These are phyloP conservation scores for Trichoderma sp. DNA, from an alignment of 2,329 filamentous ascomycete genomes.

Conservation along the genomic window DNA sequence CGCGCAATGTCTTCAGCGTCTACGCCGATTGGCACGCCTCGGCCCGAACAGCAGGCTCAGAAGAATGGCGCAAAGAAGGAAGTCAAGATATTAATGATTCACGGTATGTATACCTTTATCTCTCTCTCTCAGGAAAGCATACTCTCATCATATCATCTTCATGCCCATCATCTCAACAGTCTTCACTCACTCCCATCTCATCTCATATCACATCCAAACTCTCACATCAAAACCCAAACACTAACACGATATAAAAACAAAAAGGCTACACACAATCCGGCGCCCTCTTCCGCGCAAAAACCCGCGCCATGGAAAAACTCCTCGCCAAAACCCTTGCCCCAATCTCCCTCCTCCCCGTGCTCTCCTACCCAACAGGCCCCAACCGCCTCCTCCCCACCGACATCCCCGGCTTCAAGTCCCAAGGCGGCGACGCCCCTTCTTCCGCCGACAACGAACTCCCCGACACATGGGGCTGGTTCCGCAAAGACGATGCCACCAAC, in stretches of 20 bases:
- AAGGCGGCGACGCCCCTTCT: slow-evolving; percentile 8
- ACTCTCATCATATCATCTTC: background rate
- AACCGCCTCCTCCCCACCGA: slow-evolving; percentile 61
- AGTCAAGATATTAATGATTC: slow-evolving; percentile 73
- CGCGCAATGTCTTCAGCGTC: slow-evolving; percentile 31
- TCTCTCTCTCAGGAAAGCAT: background rate
- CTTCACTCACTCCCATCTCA: background rate
- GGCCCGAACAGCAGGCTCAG: slow-evolving; percentile 31
- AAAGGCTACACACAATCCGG: slow-evolving; percentile 88
- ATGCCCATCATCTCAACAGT: background rate
- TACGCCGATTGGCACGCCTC: slow-evolving; percentile 23
- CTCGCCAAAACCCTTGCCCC: slow-evolving; percentile 70
- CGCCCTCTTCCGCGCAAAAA: slow-evolving; percentile 80
- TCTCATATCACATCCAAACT: background rate
- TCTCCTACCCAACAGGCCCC: slow-evolving; percentile 70
- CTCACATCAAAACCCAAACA: background rate
- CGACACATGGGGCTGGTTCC: slow-evolving; percentile 81
- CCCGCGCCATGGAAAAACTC: slow-evolving; percentile 79
- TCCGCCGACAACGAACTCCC: slow-evolving; percentile 41
- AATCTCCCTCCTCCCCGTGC: slow-evolving; percentile 50
- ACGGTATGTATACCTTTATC: slow-evolving; percentile 49
- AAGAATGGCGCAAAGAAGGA: slow-evolving; percentile 44
- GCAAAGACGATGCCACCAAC: slow-evolving; percentile 62
- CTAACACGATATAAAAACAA: background rate
- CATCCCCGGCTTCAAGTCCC: slow-evolving; percentile 63